Evolutionary conservation across 306 rosid genomes (phyloP).

Genomic region (Gynostemma pentaphyllum): DNA sequence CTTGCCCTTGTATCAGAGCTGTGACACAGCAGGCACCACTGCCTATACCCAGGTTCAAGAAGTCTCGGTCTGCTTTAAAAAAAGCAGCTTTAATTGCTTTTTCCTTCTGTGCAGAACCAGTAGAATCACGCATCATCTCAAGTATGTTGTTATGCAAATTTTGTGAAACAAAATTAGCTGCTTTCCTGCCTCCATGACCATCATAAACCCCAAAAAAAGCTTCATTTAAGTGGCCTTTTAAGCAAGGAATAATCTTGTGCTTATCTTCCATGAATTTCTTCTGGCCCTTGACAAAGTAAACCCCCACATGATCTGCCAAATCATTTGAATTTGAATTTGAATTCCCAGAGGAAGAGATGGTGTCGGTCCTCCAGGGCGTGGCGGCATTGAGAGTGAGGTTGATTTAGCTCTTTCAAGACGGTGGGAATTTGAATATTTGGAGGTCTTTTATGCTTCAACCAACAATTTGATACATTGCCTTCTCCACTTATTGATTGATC

Average conservation of each 20-base stretch:
- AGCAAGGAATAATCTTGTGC: slow-evolving; percentile 34
- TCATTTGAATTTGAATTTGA: neutral
- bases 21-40: slow-evolving; percentile 59
- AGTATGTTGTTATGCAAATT: slow-evolving; percentile 40
- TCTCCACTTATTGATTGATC: too few relatives aligned
- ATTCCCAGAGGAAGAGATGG: slow-evolving; percentile 13
- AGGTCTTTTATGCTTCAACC: slow-evolving; percentile 49
- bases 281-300: slow-evolving; percentile 42
- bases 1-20: slow-evolving; percentile 38
- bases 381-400: slow-evolving; percentile 4
- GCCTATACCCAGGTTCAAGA: slow-evolving; percentile 44
- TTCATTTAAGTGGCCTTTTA: slow-evolving; percentile 21
- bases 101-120: slow-evolving; percentile 16
- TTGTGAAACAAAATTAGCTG: slow-evolving; percentile 41
- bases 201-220: slow-evolving; percentile 55
- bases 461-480: too few relatives aligned
- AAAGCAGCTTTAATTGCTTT: slow-evolving; percentile 45
- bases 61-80: slow-evolving; percentile 48
- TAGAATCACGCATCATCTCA: slow-evolving; percentile 27
- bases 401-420: slow-evolving; percentile 34
- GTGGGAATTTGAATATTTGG: slow-evolving; percentile 40
- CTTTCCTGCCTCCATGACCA: slow-evolving; percentile 64
- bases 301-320: slow-evolving; percentile 17
- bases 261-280: slow-evolving; percentile 53
- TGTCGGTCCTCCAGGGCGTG: slow-evolving; percentile 15